Base-by-base conservation (phyloP, 2,329 filamentous ascomycete genomes). In the Trichophyton equinum region DNA sequence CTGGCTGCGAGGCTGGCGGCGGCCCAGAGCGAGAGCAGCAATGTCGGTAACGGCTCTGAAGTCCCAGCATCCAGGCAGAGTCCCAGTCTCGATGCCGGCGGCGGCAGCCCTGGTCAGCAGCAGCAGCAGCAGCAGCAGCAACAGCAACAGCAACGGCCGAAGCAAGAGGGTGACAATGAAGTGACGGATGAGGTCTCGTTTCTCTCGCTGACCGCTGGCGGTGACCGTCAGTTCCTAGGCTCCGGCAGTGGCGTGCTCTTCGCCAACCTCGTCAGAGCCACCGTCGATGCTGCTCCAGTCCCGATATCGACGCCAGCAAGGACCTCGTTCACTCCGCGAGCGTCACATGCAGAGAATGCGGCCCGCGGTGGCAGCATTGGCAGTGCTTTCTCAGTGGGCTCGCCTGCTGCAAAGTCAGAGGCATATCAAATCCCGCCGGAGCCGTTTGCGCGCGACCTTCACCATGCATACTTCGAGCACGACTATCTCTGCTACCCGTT, bases 401-500 rank as follows among this genome's bases (percentile, higher is more conserved):
- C 62, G 38, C 40, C 40, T 15, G 44, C 53, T 3, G 38, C 53
- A 15, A 60, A 59, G 40, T 58, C 60, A 1, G 60, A 62, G n/a
- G 51, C 49, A 40, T 59, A 59, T 49, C 62, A 63, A 30, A 58
- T 63, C 15, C 76, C 76, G 0, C 67, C 74, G 0, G 68, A 73
- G 42, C 64, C 62, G 8, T 68, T 77, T 11, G 74, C 74, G 1
- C 65, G 68, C 6, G 70, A 72, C 7, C 68, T 77, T 0, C 61
- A 77, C n/a, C 67, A 70, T 25, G 76, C 74, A 2, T 78, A 78
- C 60, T 69, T 75, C 25, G 72, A 70, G 27, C 76, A 78, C 49
- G 75, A 77, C 40, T 73, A 77, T 13, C 68, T 78, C 2, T 74
- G 70, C 58, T 78, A 76, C 55, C 76, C 76, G 1, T 77, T 77